These are phyloP conservation scores for Ensete glaucum DNA, from an alignment of 176 grass and related monocot genomes.

Conservation along the genomic window DNA sequence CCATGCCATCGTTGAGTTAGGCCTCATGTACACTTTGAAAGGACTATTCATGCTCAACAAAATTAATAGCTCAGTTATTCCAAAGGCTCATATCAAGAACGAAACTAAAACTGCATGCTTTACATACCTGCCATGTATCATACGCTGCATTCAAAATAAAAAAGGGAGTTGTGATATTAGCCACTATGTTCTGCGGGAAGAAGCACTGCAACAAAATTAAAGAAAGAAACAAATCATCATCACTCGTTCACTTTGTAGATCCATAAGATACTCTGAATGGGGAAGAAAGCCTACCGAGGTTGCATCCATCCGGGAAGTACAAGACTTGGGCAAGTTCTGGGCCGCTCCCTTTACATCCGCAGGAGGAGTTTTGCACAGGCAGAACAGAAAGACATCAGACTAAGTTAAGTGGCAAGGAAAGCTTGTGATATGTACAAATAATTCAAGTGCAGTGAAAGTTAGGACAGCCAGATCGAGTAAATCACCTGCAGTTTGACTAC, in stretches of 20 bases:
- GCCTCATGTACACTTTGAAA: too few species aligned
- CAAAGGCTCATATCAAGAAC: too few species aligned
- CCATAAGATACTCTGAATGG: neutral
- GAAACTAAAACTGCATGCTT: too few species aligned
- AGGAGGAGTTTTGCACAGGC: neutral
- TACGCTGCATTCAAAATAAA: constrained; percentile 87
- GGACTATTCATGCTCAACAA: too few species aligned
- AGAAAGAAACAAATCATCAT: neutral
- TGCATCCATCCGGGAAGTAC: constrained; percentile 46
- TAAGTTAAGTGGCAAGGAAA: neutral
- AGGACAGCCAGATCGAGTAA: neutral
- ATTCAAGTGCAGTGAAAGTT: neutral
- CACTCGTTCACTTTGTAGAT: neutral
- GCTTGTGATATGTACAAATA: neutral
- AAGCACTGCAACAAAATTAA: constrained; percentile 50
- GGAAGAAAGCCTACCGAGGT: constrained; percentile 38
- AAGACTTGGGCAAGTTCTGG: constrained; percentile 40
- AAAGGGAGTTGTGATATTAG: constrained; percentile 48
- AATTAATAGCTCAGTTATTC: too few species aligned
- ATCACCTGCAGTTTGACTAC: constrained; percentile 45
- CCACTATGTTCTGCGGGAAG: constrained; percentile 65
- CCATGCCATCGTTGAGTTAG: too few species aligned
- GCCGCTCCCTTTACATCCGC: constrained; percentile 25
- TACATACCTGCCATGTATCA: constrained; percentile 75
- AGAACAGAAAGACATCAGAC: neutral